Percentiles rank a stretch among this genome's conserved stretches.
These are phyloP conservation scores for Speleostelium caveatum DNA, from an alignment of 78 protist species.

Conservation along the genomic window DNA sequence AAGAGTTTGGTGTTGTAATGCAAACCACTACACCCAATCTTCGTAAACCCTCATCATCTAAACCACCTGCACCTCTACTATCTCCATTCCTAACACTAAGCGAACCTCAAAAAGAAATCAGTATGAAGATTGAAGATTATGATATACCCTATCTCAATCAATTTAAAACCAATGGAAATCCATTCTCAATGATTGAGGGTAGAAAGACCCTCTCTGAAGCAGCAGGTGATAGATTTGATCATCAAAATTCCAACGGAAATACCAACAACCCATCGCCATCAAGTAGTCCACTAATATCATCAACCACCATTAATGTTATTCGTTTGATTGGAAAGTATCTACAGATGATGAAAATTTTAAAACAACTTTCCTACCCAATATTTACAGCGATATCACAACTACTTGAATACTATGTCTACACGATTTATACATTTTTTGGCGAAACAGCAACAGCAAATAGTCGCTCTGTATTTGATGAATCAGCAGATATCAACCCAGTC, in stretches of 20 bases:
- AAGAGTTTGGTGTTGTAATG: constrained; percentile 76
- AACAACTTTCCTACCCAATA: constrained; percentile 56
- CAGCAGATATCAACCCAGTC: constrained; percentile 40
- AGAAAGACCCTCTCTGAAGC: constrained; percentile 45
- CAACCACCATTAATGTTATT: constrained; percentile 76
- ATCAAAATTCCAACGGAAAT: neutral
- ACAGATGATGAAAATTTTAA: constrained; percentile 82
- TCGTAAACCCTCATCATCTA: constrained; percentile 9
- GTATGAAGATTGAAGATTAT: constrained; percentile 10
- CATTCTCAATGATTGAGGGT: constrained; percentile 33
- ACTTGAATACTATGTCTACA: constrained; percentile 75
- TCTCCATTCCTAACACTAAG: constrained; percentile 25
- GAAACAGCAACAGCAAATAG: neutral
- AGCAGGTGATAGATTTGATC: constrained; percentile 15
- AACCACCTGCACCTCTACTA: constrained; percentile 4
- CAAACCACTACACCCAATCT: neutral
- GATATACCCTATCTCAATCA: constrained; percentile 25
- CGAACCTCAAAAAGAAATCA: neutral
- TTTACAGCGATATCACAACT: constrained; percentile 75
- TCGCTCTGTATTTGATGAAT: constrained; percentile 11
- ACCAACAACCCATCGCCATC: neutral
- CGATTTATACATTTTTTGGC: constrained; percentile 58
- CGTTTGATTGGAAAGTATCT: constrained; percentile 71
- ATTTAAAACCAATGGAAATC: constrained; percentile 57
- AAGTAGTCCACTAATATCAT: constrained; percentile 43